Evolutionary conservation across 352 stramenopile species (phyloP).

Genomic region (Phytophthora rubi): DNA sequence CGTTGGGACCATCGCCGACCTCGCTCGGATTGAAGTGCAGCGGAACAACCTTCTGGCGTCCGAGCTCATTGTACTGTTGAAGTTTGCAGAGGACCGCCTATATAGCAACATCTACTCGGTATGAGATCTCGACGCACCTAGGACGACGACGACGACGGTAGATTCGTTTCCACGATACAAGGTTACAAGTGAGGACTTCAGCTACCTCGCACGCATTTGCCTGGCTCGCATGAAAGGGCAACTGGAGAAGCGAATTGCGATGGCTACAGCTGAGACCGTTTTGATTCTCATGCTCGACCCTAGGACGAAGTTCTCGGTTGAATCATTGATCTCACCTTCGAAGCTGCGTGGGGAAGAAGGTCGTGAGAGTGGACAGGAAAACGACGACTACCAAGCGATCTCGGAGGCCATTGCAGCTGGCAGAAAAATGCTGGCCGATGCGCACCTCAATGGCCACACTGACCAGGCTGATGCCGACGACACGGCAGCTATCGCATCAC

Average conservation of each 20-base stretch:
- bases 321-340: not conserved
- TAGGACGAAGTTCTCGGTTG: constrained; percentile 4
- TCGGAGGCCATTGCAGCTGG: not conserved
- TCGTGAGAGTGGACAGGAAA: not conserved
- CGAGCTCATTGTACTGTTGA: constrained; percentile 15
- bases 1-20: not conserved
- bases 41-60: not conserved
- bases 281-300: constrained; percentile 11
- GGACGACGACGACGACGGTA: not conserved
- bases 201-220: not conserved
- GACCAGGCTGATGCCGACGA: not conserved
- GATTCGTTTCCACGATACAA: not conserved
- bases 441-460: not conserved
- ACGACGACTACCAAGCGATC: not conserved
- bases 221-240: constrained; percentile 5
- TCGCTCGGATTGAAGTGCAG: constrained; percentile 20
- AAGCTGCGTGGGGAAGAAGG: not conserved
- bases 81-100: constrained; percentile 1
- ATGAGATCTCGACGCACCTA: not conserved
- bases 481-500: not conserved
- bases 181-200: not conserved
- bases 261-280: not conserved
- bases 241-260: not conserved
- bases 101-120: not conserved
- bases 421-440: not conserved